Conservation (phyloP, 345 rosid genomes). For the Mangifera indica region DNA sequence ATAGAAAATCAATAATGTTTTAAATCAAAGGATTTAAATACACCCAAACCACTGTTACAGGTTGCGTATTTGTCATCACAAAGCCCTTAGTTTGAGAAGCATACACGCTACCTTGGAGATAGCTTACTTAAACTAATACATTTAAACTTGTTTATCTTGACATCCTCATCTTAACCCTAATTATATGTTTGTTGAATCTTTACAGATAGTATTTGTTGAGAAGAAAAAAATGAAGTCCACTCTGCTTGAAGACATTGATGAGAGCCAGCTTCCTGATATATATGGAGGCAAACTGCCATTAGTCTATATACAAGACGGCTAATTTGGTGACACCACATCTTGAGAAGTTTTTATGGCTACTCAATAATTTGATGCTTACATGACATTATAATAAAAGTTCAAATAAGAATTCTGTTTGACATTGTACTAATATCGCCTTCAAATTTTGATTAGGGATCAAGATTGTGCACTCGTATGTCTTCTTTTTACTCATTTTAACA, state of each 20-base stretch:
- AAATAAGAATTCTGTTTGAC: background rate
- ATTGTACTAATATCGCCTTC: background rate
- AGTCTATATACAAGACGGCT: constrained; percentile 63
- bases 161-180: too few relatives aligned
- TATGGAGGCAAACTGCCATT: constrained; percentile 75
- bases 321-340: background rate
- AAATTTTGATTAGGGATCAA: background rate
- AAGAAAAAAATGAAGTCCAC: constrained; percentile 60
- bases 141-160: too few relatives aligned
- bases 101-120: too few relatives aligned
- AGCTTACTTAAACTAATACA: too few relatives aligned
- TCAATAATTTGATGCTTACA: background rate
- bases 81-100: too few relatives aligned
- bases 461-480: background rate
- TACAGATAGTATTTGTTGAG: constrained; percentile 81
- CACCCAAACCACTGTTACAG: background rate
- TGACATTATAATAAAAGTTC: background rate
- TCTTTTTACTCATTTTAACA: background rate
- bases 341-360: background rate
- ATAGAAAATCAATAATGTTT: background rate
- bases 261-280: constrained; percentile 69
- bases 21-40: background rate
- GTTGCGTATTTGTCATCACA: too few relatives aligned
- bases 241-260: constrained; percentile 70
- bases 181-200: constrained; percentile 1